Conservation (phyloP, 225 moss, liverwort and hornwort species). For the Marchantia paleacea region DNA sequence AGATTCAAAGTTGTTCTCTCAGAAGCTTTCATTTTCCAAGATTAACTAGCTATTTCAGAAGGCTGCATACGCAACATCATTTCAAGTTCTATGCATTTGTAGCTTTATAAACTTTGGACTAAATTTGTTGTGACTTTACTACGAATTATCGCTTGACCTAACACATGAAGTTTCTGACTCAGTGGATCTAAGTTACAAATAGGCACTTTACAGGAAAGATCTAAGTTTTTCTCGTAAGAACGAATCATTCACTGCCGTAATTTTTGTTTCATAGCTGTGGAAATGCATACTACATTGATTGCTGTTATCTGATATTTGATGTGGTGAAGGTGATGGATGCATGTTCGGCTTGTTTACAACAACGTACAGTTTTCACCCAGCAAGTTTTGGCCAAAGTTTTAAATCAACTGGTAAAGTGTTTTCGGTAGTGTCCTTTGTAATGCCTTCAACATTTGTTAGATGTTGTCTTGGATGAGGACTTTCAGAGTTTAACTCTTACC, state of each 20-base stretch:
- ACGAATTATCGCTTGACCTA: no score
- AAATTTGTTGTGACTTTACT: no score
- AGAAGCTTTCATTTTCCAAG: no score
- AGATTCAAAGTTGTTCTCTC: no score
- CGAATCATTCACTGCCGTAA: neutral
- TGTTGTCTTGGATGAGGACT: neutral
- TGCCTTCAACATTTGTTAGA: neutral
- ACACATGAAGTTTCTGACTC: no score
- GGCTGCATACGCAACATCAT: no score
- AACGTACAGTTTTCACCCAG: slow-evolving; percentile 97
- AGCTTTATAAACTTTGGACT: no score
- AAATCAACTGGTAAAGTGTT: slow-evolving; percentile 83
- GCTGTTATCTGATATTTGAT: neutral
- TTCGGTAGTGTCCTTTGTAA: neutral
- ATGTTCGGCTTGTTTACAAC: slow-evolving; percentile 94
- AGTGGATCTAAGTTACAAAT: no score
- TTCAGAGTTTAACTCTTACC: neutral
- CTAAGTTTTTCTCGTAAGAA: no score
- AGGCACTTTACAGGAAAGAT: no score
- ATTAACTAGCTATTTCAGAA: no score
- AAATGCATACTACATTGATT: neutral
- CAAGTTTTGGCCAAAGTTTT: slow-evolving; percentile 95
- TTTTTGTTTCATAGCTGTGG: neutral
- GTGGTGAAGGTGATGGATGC: slow-evolving; percentile 92
- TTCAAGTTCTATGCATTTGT: no score